Base-by-base conservation (phyloP, 768 basidiomycete genomes). In the Auricularia heimuer region DNA sequence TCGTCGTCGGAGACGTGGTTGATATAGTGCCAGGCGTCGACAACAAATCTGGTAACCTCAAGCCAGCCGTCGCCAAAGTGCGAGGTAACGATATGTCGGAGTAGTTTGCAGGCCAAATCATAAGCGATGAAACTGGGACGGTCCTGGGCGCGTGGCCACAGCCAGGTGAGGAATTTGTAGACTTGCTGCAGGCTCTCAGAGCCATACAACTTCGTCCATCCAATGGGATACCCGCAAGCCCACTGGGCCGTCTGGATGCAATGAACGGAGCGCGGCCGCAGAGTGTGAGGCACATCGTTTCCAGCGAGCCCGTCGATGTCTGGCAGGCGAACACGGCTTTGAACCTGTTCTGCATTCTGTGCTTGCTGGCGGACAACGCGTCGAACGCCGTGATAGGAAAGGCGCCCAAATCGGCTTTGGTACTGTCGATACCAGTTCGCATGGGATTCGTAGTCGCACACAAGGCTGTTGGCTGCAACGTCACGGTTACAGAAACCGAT, bases 11-110 rank as follows among this genome's bases (percentile, higher is more conserved):
- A 51, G 4, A 64, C 10, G 16, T 44, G 42, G 8, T 16, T 16
- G 42, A 44, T 44, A 44, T 44, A 44, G 16, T 64, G 63, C 35
- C 73, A 77, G 29, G 70, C 64, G 66, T 76, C 75, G 2, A 76
- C 75, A 69, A 76, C 73, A 65, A 76, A 75, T 7, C 70, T 24
- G 14, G 69, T 72, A 45, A 71, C 73, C 3, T 45, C 21, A 1
- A 70, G 4, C 69, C 69, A 70, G 36, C 33, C 33, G 54, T 62
- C 65, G 16, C 63, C 12, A 6, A n/a, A 34, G 37, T 70, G 62
- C 64, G 67, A 66, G n/a, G 69, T 69, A 1, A 66, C 62, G 4
- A 70, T 67, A 54, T 70, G 70, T 1, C 44, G 60, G 11, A 70
- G 56, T n/a, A 70, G 63, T 14, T 62, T 62, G 47, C 69, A 70